These are phyloP conservation scores for Dipteronia dyeriana DNA, from an alignment of 345 rosid species.

Conservation along the genomic window DNA sequence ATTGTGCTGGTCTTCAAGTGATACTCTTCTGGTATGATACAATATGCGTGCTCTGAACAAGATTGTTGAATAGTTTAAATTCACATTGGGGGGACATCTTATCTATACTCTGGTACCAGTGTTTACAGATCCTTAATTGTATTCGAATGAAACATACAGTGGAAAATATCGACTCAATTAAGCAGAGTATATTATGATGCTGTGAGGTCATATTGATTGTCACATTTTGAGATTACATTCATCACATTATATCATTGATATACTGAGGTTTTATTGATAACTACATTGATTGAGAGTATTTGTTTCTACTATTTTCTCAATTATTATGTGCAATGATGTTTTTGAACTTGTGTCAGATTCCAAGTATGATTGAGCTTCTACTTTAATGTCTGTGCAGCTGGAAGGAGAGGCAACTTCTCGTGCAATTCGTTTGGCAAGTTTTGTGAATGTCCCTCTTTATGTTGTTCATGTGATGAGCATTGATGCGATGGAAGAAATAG, in stretches of 20 bases:
- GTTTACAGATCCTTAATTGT: background rate
- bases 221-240: background rate
- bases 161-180: background rate
- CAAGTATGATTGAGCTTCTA: constrained; percentile 17
- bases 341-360: constrained; percentile 7
- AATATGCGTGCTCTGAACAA: background rate
- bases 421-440: constrained; percentile 85
- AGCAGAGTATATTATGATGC: background rate
- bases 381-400: constrained; percentile 50
- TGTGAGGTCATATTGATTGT: background rate
- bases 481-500: constrained; percentile 98
- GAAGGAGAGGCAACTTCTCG: constrained; percentile 98
- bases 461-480: constrained; percentile 99
- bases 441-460: constrained; percentile 92
- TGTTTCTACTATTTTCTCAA: background rate
- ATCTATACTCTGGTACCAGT: background rate
- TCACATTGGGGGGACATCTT: background rate
- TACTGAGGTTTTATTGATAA: background rate
- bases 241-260: background rate
- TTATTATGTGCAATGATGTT: background rate
- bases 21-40: background rate
- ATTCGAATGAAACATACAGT: background rate
- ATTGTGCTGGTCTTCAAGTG: background rate
- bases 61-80: background rate
- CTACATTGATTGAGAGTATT: background rate